Conservation (phyloP, 495 filamentous ascomycete species). For the Entonaema liquescens region DNA sequence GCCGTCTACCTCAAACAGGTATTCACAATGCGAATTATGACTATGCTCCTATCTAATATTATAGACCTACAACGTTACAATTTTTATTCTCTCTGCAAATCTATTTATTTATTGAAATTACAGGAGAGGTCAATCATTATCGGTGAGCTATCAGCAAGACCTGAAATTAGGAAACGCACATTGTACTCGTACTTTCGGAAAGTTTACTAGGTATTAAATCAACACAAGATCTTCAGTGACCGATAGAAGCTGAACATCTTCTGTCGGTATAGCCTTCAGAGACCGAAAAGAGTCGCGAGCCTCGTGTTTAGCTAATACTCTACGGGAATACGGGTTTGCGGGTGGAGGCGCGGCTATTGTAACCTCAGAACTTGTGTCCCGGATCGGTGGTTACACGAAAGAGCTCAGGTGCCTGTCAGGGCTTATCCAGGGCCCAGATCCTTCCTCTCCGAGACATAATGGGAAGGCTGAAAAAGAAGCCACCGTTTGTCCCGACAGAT, state of each 20-base stretch:
- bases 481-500: conserved; percentile 28
- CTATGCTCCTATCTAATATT: background rate
- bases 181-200: background rate
- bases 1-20: background rate
- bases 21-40: background rate
- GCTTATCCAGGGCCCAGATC: conserved; percentile 22
- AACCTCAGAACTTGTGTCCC: background rate
- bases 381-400: conserved; percentile 22
- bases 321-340: background rate
- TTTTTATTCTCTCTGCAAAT: background rate
- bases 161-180: background rate
- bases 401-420: conserved; percentile 36
- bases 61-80: background rate
- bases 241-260: background rate
- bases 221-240: background rate
- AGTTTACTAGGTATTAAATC: background rate
- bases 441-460: conserved; percentile 31
- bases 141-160: background rate
- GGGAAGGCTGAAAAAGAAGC: conserved; percentile 32
- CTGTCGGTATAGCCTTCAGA: background rate
- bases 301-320: conserved; percentile 30
- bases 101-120: background rate
- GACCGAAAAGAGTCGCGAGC: conserved; percentile 6
- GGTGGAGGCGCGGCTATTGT: conserved; percentile 10
- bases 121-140: background rate